A percentile compares a stretch with the other conserved stretches of the same genome.
Evolutionary conservation across 306 rosid genomes (phyloP).

Genomic region (Prunus salicina): DNA sequence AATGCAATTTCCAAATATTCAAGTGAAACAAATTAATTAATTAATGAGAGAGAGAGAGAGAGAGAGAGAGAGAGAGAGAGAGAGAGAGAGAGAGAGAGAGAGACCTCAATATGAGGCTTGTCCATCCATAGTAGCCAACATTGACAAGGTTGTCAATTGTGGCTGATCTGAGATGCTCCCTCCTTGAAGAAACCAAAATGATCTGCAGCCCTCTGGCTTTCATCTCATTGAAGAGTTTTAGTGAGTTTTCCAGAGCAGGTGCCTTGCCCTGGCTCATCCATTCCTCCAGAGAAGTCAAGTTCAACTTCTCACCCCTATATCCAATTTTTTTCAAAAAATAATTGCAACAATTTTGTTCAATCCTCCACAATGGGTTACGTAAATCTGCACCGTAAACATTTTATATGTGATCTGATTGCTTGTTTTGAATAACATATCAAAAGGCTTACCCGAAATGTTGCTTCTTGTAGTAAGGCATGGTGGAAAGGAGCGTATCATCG

Average conservation of each 20-base stretch:
- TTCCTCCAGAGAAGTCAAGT: constrained; percentile 48
- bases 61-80: neutral
- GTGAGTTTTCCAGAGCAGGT: constrained; percentile 51
- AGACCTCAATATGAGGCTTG: constrained; percentile 50
- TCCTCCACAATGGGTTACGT: too few relatives aligned
- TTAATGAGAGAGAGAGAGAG: too few relatives aligned
- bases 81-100: neutral
- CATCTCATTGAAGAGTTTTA: constrained; percentile 51
- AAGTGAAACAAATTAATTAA: too few relatives aligned
- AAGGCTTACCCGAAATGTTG: constrained; percentile 40
- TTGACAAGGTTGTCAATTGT: constrained; percentile 57
- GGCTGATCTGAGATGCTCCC: constrained; percentile 60
- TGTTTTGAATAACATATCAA: neutral
- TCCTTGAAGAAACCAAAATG: constrained; percentile 57
- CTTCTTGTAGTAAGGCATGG: constrained; percentile 53
- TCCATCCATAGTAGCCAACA: constrained; percentile 65
- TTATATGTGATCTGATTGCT: neutral
- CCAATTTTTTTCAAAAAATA: neutral
- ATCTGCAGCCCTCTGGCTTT: constrained; percentile 56
- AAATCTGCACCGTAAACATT: too few relatives aligned
- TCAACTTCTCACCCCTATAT: constrained; percentile 50
- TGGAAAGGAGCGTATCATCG: constrained; percentile 61
- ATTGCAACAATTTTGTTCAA: neutral
- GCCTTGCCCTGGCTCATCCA: constrained; percentile 60
- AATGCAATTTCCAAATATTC: too few relatives aligned